These are phyloP conservation scores for Corymbia maculata DNA, from an alignment of 345 rosid genomes.

Conservation along the genomic window DNA sequence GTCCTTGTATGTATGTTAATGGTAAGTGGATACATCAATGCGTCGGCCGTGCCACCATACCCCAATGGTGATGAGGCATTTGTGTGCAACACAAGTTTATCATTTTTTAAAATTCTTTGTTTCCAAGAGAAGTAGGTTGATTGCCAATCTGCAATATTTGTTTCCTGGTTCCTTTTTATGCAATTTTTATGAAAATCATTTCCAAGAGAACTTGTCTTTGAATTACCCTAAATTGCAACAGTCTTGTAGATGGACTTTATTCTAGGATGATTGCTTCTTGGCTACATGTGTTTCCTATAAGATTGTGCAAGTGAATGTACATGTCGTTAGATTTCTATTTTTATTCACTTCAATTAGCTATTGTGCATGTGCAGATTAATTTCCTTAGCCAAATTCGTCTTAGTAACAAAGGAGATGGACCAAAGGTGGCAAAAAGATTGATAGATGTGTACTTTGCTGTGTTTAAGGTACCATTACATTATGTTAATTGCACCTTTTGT, in stretches of 20 bases:
- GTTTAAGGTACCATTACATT: conserved; percentile 54
- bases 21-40: background rate
- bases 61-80: background rate
- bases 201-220: background rate
- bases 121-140: background rate
- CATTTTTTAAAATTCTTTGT: background rate
- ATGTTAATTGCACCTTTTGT: background rate
- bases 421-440: conserved; percentile 77
- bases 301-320: background rate
- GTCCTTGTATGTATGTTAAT: background rate
- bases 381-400: conserved; percentile 82
- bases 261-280: background rate
- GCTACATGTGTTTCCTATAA: background rate
- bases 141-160: background rate
- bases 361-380: conserved; percentile 53
- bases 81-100: background rate
- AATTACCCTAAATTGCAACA: background rate
- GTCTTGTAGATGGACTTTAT: background rate
- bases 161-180: background rate
- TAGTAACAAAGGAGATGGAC: conserved; percentile 81
- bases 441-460: conserved; percentile 91
- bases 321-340: background rate
- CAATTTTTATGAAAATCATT: background rate
- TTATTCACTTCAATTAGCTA: background rate
- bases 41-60: background rate